Percentiles rank a stretch among this genome's conserved stretches.
Evolutionary conservation across 129 eudicot genomes (phyloP).

Genomic region (Lactuca sativa): DNA sequence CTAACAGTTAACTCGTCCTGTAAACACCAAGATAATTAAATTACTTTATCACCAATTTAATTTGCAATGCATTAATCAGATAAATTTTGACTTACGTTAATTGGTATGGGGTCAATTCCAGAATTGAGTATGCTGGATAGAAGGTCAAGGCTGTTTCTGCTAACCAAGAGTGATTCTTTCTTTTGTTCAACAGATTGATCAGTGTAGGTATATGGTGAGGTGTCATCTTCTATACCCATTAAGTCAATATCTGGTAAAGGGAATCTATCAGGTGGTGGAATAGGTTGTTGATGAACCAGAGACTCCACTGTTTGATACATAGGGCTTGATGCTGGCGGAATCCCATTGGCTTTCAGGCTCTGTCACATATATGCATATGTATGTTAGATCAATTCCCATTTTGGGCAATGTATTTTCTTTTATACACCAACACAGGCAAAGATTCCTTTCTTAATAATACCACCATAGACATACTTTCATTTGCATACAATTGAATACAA

Average conservation of each 20-base stretch:
- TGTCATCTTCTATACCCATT: conserved; percentile 32
- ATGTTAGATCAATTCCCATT: not conserved
- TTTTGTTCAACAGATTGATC: conserved; percentile 61
- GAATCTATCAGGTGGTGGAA: conserved; percentile 55
- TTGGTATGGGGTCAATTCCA: conserved; percentile 58
- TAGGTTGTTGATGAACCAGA: conserved; percentile 48
- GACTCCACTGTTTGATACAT: conserved; percentile 49
- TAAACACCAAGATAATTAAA: not conserved
- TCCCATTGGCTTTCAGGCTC: conserved; percentile 56
- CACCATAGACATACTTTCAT: no score
- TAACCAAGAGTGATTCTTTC: conserved; percentile 65
- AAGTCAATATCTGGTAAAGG: conserved; percentile 62
- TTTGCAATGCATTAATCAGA: not conserved
- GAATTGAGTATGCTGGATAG: conserved; percentile 84
- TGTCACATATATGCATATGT: conserved; percentile 22
- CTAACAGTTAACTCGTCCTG: conserved; percentile 84
- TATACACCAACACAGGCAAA: no score
- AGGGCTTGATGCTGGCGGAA: conserved; percentile 40
- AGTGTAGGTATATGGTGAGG: conserved; percentile 32
- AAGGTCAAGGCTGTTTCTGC: conserved; percentile 78
- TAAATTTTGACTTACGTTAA: conserved; percentile 50
- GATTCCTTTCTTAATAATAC: no score
- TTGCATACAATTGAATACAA: no score
- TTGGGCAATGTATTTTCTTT: not conserved
- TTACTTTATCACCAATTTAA: no score